Percentiles rank a stretch among this genome's conserved stretches.
phyloP scores from a whole-genome alignment of 2,329 filamentous ascomycete genomes.

The Blastomyces emzantsi region DNA sequence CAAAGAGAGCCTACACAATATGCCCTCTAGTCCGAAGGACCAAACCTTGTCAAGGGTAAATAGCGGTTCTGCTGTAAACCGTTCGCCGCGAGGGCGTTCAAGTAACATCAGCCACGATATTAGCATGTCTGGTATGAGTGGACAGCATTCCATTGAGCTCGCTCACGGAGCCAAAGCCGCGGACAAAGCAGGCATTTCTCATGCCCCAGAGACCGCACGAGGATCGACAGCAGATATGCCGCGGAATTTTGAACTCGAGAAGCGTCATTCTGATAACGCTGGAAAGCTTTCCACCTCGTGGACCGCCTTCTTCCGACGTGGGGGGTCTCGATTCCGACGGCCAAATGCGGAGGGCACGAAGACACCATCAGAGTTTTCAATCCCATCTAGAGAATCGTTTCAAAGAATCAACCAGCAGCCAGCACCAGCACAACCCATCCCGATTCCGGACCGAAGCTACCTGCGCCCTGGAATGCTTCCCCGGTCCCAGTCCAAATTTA shows the following conservation, averaged over 20 bases:
- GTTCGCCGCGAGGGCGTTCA: neutral
- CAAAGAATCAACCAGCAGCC: slow-evolving; percentile 45
- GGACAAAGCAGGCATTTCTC: slow-evolving; percentile 45
- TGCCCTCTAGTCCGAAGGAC: neutral
- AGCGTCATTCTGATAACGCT: slow-evolving; percentile 49
- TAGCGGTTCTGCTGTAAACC: neutral
- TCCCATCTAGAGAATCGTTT: slow-evolving; percentile 85
- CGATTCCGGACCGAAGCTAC: slow-evolving; percentile 34
- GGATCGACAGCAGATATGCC: slow-evolving; percentile 46
- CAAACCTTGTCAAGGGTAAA: slow-evolving; percentile 2
- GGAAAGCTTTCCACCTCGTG: slow-evolving; percentile 45
- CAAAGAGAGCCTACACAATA: slow-evolving; percentile 23
- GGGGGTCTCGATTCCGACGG: slow-evolving; percentile 47
- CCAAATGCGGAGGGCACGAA: slow-evolving; percentile 43
- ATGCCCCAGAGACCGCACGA: slow-evolving; percentile 36
- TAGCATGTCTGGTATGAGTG: slow-evolving; percentile 4
- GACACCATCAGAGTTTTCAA: slow-evolving; percentile 70
- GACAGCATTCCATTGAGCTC: neutral
- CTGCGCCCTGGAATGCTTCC: slow-evolving; percentile 49
- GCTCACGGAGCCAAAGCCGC: neutral
- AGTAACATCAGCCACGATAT: slow-evolving; percentile 1
- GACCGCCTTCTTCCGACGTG: slow-evolving; percentile 67
- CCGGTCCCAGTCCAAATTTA: slow-evolving; percentile 81
- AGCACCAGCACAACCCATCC: slow-evolving; percentile 32
- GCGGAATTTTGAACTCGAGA: slow-evolving; percentile 44